phyloP scores from a whole-genome alignment of 2,329 filamentous ascomycete species.

The Fusarium oligoseptatum region DNA sequence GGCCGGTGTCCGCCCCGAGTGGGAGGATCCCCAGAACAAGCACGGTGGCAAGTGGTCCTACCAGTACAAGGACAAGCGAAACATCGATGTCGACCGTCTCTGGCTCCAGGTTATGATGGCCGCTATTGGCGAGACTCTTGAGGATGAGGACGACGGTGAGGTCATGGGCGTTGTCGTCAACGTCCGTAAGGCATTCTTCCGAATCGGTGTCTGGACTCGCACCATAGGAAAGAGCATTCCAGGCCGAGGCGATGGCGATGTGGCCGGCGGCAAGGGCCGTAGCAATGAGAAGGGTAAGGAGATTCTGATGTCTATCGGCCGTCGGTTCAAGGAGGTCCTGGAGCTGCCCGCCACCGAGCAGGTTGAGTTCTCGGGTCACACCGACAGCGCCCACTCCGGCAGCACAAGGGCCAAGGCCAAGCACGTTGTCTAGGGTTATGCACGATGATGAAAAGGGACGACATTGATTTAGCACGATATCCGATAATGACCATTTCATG shows the following conservation, averaged over 20 bases:
- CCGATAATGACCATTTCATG: constrained; percentile 43
- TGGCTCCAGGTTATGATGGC: constrained; percentile 98
- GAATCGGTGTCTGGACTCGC: constrained; percentile 96
- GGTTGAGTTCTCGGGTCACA: constrained; percentile 97
- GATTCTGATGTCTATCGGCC: constrained; percentile 85
- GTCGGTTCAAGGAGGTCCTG: constrained; percentile 92
- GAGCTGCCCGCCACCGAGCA: constrained; percentile 80
- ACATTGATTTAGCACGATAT: constrained; percentile 46
- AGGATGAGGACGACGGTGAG: constrained; percentile 94
- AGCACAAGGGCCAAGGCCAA: constrained; percentile 97
- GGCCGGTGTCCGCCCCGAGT: constrained; percentile 94
- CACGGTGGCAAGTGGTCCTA: constrained; percentile 99
- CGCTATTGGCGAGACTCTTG: constrained; percentile 97
- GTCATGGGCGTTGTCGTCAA: constrained; percentile 99
- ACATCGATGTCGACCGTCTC: constrained; percentile 90
- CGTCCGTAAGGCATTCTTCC: constrained; percentile 97
- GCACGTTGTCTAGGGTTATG: constrained; percentile 76
- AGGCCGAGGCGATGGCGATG: constrained; percentile 78
- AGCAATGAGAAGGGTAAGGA: constrained; percentile 86
- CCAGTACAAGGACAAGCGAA: constrained; percentile 96
- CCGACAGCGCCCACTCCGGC: constrained; percentile 90
- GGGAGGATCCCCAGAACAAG: constrained; percentile 99
- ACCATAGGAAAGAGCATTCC: constrained; percentile 89
- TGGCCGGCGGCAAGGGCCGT: constrained; percentile 82
- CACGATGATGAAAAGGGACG: constrained; percentile 32